Conservation (phyloP, 2,329 filamentous ascomycete genomes). For the Microdochium bolleyi region DNA sequence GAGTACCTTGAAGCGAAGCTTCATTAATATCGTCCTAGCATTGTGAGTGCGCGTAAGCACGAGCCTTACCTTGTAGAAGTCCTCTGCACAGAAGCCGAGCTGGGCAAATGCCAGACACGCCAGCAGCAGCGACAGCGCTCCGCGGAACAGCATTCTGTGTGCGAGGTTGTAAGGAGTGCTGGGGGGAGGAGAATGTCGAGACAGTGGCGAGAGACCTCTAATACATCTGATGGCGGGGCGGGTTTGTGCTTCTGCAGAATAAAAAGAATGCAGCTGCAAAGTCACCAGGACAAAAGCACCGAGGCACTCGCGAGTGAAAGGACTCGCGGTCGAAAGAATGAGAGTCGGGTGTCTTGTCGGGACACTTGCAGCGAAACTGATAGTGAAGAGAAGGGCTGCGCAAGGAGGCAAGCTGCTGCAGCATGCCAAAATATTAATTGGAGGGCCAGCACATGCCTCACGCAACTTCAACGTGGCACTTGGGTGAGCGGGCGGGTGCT, state of each 20-base stretch:
- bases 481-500: not conserved
- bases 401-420: not conserved
- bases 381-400: not conserved
- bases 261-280: not conserved
- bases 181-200: not conserved
- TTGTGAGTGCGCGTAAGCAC: not conserved
- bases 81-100: constrained; percentile 52
- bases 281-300: not conserved
- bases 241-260: not conserved
- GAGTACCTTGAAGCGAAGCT: constrained; percentile 50
- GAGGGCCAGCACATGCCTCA: not conserved
- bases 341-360: not conserved
- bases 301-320: not conserved
- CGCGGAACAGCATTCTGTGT: constrained; percentile 43
- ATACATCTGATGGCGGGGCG: not conserved
- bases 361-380: not conserved
- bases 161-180: not conserved
- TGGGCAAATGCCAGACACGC: constrained; percentile 47
- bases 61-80: constrained; percentile 66
- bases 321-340: not conserved
- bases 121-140: constrained; percentile 32
- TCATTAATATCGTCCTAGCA: not conserved
- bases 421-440: not conserved
- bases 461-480: not conserved
- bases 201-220: not conserved